Evolutionary conservation across 1,284 basidiomycete species (phyloP), one percentile per base, ranked within the genome.

Genomic region (Peniophora sp.): DNA sequence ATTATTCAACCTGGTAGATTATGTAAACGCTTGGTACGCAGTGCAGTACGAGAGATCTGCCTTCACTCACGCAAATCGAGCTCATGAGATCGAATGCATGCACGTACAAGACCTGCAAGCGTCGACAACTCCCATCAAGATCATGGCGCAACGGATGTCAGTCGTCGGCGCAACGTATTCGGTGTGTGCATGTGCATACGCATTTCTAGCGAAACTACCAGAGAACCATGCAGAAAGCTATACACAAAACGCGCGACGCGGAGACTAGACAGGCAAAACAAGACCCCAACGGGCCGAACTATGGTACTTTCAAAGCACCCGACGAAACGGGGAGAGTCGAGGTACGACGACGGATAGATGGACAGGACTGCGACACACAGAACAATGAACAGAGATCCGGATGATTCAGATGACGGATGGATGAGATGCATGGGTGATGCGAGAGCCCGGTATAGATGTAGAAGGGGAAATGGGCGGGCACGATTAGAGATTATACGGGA

Each of bases 401-500:
- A 15, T 15, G n/a, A 41, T 22, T 8, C 15, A 15, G n/a, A 41
- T 22, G 39, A 5, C 6, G 15, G 39, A 15, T 8, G 5, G 39
- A 22, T 22, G 27, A 32, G 27, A 32, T 32, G 27, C 39, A 36
- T n/a, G 35, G 35, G 35, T n/a, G 39, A 22, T 17, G 39, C 10
- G 35, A 36, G n/a, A 41, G 20, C n/a, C n/a, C 39, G n/a, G 39
- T 5, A 15, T 17, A n/a, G 8, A n/a, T 5, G 39, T 17, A n/a
- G 15, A 8, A 15, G 39, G n/a, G 15, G 20, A n/a, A 8, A 15
- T 5, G n/a, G 15, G 20, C 5, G 8, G 39, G 20, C 20, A 22
- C 39, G n/a, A 17, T 17, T 41, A 45, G 43, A 24, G 43, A 45
- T 45, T 45, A 45, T 45, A 45, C 20, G 22, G 43, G 20, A 24